Base-by-base conservation (phyloP, 306 rosid species). In the Herpetospermum pedunculosum region DNA sequence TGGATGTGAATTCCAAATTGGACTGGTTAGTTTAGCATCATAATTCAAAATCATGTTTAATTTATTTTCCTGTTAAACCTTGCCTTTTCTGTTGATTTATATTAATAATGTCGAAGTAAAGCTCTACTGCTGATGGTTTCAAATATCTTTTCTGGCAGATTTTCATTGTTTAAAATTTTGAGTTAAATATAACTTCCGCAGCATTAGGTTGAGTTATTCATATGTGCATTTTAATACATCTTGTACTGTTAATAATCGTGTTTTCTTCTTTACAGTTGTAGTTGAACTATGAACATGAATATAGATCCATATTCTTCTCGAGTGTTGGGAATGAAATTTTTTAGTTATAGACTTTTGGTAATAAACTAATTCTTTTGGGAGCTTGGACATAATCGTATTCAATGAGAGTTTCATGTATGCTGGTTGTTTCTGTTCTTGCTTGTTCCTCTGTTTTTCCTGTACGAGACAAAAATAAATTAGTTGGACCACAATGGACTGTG, bases 1-100 rank as follows among this genome's bases (percentile, higher is more conserved):
- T 85, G 76, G 88, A 85, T 52, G 88, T 85, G 40, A 78, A 78
- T 75, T 85, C 88, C 30, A 85, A 78, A 73, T 82, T 85, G 47
- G 86, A 80, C 83, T 85, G 88, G 88, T 85, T 34, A 76, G 83
- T 68, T 64, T 57, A 12, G 7, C 40, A 21, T 76, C 6, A 10
- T 37, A 64, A 32, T 71, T 76, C 6, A 10, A 44, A 64, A 32
- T 71, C 21, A 34, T 49, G 49, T n/a, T 64, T 23, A 37, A 64
- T 34, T 64, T 37, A 35, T 19, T 80, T 81, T 77, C 47, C 54
- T 23, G 65, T 74, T 60, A 65, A 38, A 55, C 55, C 32, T 40
- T 43, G 57, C n/a, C 13, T 58, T 12, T 59, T 35, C 54, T 29
- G 52, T 43, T 53, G 57, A 15, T 34, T 12, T 10, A 46, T 44